Percentiles rank a stretch among this genome's conserved stretches.
These are phyloP conservation scores for Suillus paluster DNA, from an alignment of 768 basidiomycete species.

Conservation along the genomic window DNA sequence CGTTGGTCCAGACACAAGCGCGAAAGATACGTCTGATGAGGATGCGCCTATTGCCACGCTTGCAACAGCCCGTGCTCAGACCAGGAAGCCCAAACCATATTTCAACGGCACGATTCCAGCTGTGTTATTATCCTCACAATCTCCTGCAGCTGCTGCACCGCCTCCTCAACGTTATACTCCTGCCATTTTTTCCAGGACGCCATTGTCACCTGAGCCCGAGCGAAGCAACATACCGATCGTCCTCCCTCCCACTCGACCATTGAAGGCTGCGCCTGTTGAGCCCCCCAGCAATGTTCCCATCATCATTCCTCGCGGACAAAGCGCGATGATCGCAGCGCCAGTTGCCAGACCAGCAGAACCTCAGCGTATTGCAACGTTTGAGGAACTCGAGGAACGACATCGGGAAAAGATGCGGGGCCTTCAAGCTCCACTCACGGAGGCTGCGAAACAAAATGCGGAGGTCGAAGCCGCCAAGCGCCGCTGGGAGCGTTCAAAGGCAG, in stretches of 20 bases:
- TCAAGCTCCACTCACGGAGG: slow-evolving; percentile 84
- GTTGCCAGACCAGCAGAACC: slow-evolving; percentile 51
- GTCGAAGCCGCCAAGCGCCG: slow-evolving; percentile 74
- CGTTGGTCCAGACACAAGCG: slow-evolving; percentile 30
- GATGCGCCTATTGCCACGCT: slow-evolving; percentile 36
- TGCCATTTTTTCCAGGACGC: slow-evolving; percentile 27
- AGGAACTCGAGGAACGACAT: slow-evolving; percentile 86
- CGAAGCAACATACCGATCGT: slow-evolving; percentile 36
- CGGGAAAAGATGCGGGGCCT: slow-evolving; percentile 81
- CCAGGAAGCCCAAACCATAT: slow-evolving; percentile 25
- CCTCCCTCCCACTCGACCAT: slow-evolving; percentile 31
- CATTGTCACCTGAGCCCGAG: slow-evolving; percentile 18
- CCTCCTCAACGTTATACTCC: slow-evolving; percentile 24
- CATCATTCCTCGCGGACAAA: slow-evolving; percentile 49
- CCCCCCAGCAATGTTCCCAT: slow-evolving; percentile 43
- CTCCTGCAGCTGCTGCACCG: slow-evolving; percentile 31
- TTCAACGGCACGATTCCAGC: slow-evolving; percentile 28
- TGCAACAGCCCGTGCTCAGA: slow-evolving; percentile 12
- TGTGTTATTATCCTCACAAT: slow-evolving; percentile 27
- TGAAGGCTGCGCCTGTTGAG: slow-evolving; percentile 40
- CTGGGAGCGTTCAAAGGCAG: slow-evolving; percentile 79
- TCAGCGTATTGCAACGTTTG: slow-evolving; percentile 75
- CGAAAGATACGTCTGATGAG: slow-evolving; percentile 39
- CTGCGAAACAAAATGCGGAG: slow-evolving; percentile 77
- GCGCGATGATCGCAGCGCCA: slow-evolving; percentile 34